Evolutionary conservation across 345 rosid genomes (phyloP).

Genomic region (Salix purpurea): DNA sequence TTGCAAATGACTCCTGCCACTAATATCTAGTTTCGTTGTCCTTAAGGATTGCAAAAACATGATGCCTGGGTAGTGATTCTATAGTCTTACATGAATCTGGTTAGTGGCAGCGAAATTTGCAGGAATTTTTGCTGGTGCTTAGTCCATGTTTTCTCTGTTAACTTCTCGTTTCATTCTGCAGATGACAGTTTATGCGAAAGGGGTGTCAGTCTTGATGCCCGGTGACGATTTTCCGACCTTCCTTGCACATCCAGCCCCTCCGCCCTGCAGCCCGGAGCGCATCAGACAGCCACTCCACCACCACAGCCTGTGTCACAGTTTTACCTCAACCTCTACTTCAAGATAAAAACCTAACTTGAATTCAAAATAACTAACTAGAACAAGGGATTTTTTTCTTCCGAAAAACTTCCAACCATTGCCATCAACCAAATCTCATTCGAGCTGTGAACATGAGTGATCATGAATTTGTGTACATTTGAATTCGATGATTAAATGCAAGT

Average conservation of each 20-base stretch:
- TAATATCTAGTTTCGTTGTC: background rate
- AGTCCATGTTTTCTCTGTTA: background rate
- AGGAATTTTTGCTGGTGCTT: background rate
- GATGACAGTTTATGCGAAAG: slow-evolving; percentile 49
- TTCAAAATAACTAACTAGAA: background rate
- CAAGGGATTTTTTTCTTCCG: background rate
- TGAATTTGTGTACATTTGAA: background rate
- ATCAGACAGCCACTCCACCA: slow-evolving; percentile 32
- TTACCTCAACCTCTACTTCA: slow-evolving; percentile 11
- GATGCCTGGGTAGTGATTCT: background rate
- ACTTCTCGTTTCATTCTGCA: slow-evolving; percentile 22
- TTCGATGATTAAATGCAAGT: background rate
- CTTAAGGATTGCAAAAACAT: background rate
- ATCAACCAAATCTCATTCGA: background rate
- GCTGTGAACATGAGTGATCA: background rate
- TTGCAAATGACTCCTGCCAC: background rate
- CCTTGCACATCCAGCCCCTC: slow-evolving; percentile 68
- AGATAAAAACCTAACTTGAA: slow-evolving; percentile 11
- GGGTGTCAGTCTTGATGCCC: slow-evolving; percentile 80
- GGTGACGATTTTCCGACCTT: slow-evolving; percentile 67
- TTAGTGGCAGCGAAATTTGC: background rate
- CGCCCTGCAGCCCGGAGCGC: slow-evolving; percentile 43
- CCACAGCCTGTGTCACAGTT: slow-evolving; percentile 13
- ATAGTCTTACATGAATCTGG: background rate
- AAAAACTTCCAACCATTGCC: background rate